Conservation (phyloP, 345 rosid genomes). For the Eucalyptus cloeziana region DNA sequence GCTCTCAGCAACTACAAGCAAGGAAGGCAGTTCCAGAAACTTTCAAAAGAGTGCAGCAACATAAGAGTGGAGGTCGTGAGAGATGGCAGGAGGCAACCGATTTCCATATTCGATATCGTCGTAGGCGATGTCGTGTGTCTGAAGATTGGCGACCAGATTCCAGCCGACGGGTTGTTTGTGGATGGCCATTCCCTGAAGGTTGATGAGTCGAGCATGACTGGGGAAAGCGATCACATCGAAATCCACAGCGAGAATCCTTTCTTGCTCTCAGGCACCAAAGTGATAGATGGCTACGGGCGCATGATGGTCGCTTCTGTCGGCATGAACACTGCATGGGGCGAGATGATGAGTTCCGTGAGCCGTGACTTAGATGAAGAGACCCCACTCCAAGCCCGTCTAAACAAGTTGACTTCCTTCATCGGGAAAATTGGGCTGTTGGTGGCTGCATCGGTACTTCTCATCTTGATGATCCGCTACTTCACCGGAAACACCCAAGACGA, state of each 20-base stretch:
- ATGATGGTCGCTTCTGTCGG: constrained; percentile 70
- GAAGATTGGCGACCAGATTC: constrained; percentile 58
- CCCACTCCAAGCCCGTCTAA: constrained; percentile 53
- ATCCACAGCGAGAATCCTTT: constrained; percentile 28
- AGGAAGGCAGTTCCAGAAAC: constrained; percentile 41
- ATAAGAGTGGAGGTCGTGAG: constrained; percentile 41
- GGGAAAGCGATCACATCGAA: constrained; percentile 42
- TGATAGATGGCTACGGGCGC: constrained; percentile 37
- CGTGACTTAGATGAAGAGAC: constrained; percentile 36
- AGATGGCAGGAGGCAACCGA: constrained; percentile 25
- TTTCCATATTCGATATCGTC: constrained; percentile 49
- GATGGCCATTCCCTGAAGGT: constrained; percentile 28
- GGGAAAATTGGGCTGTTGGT: constrained; percentile 61
- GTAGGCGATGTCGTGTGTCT: constrained; percentile 55
- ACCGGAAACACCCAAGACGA: constrained; percentile 54
- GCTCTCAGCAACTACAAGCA: constrained; percentile 42
- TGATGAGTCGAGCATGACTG: constrained; percentile 65
- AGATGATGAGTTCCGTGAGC: constrained; percentile 58
- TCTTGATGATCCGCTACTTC: constrained; percentile 56
- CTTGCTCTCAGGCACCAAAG: constrained; percentile 49
- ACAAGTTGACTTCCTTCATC: constrained; percentile 56
- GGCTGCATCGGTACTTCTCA: constrained; percentile 50
- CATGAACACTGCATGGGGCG: constrained; percentile 62
- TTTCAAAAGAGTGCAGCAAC: constrained; percentile 39
- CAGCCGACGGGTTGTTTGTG: constrained; percentile 56